phyloP scores from a whole-genome alignment of 768 basidiomycete genomes.

The Pleurotus tuoliensis region DNA sequence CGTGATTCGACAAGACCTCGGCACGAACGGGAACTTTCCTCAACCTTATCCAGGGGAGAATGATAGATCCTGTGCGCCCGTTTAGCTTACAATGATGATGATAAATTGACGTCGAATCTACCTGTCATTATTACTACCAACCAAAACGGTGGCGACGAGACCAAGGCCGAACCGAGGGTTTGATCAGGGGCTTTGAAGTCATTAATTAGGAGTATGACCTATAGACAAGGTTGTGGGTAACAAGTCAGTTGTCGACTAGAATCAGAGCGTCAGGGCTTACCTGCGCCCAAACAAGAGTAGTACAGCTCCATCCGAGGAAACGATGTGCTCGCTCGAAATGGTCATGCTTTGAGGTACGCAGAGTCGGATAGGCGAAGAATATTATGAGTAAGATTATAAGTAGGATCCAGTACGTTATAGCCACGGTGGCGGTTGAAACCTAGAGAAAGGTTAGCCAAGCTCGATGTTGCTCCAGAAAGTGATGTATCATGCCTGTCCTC shows the following conservation, averaged over 20 bases:
- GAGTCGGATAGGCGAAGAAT: constrained; percentile 45
- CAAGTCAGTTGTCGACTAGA: neutral
- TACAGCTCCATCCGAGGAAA: constrained; percentile 53
- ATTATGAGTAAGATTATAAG: constrained; percentile 44
- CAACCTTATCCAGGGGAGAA: constrained; percentile 57
- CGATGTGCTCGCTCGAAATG: constrained; percentile 53
- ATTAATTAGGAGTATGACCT: constrained; percentile 49
- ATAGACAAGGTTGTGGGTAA: neutral
- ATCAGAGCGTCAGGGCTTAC: constrained; percentile 20
- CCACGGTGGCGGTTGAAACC: constrained; percentile 45
- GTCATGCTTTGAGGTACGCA: constrained; percentile 46
- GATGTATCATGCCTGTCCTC: constrained; percentile 26
- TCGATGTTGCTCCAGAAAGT: neutral
- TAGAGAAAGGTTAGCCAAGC: constrained; percentile 13
- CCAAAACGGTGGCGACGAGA: constrained; percentile 50
- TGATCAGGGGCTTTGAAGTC: constrained; percentile 39
- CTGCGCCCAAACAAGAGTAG: constrained; percentile 52
- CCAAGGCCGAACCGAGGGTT: constrained; percentile 38
- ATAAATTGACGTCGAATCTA: constrained; percentile 10
- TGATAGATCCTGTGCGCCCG: constrained; percentile 36
- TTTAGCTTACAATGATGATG: neutral
- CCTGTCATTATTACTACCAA: constrained; percentile 48
- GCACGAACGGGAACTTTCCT: constrained; percentile 50
- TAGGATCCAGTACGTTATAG: constrained; percentile 48
- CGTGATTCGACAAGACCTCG: constrained; percentile 52